Conservation (phyloP, 495 filamentous ascomycete genomes). For the Aspergillus sclerotiicarbonarius region DNA sequence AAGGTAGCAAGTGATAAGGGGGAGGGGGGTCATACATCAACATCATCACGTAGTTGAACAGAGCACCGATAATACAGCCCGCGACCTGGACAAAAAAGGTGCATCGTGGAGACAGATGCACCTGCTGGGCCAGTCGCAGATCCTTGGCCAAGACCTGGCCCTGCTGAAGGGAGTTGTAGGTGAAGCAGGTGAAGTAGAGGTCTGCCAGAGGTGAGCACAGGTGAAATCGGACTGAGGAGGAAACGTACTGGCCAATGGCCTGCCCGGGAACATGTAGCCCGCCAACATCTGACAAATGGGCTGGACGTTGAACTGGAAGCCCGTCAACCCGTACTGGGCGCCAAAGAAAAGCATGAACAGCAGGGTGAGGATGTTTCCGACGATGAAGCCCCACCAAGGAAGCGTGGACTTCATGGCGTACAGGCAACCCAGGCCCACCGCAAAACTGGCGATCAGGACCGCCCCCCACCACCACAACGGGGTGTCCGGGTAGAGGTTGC, state of each 20-base stretch:
- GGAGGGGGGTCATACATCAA: neutral
- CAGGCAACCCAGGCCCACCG: slow-evolving; percentile 1
- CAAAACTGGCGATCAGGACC: slow-evolving; percentile 1
- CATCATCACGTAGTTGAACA: slow-evolving; percentile 6
- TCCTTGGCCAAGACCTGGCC: slow-evolving; percentile 1
- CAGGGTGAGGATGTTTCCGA: neutral
- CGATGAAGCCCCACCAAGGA: slow-evolving; percentile 3
- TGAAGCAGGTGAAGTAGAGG: slow-evolving; percentile 7
- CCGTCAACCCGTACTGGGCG: neutral
- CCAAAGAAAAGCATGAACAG: slow-evolving; percentile 6
- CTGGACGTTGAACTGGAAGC: slow-evolving; percentile 4
- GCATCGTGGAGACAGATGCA: slow-evolving; percentile 1
- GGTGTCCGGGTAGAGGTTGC: neutral
- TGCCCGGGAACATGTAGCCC: slow-evolving; percentile 2
- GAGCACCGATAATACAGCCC: neutral
- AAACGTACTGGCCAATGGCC: slow-evolving; percentile 1
- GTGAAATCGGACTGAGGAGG: neutral
- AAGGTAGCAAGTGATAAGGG: too few relatives aligned
- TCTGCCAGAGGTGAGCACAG: neutral
- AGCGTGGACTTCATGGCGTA: slow-evolving; percentile 6
- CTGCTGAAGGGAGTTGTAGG: slow-evolving; percentile 4
- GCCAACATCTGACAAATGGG: slow-evolving; percentile 7
- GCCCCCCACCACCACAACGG: slow-evolving; percentile 4
- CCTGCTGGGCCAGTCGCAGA: slow-evolving; percentile 4
- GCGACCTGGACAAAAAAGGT: slow-evolving; percentile 1